Conservation (phyloP, 2,329 filamentous ascomycete species). For the Didymella keratinophila region DNA sequence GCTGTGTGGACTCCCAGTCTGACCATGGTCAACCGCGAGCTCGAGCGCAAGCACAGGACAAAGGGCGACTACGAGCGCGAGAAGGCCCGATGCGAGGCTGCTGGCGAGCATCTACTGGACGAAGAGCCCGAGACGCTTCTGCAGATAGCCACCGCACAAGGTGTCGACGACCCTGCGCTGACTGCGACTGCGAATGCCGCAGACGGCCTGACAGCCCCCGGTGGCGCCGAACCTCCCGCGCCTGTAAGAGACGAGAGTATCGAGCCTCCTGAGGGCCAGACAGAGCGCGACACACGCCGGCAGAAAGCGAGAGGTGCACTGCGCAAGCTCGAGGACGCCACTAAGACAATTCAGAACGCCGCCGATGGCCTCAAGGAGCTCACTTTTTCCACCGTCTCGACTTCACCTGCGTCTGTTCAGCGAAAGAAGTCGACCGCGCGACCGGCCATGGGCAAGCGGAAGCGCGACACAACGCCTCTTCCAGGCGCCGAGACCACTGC, state of each 20-base stretch:
- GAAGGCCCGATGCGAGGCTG: slow-evolving; percentile 65
- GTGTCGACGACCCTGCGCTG: slow-evolving; percentile 26
- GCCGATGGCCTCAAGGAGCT: slow-evolving; percentile 48
- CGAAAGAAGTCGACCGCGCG: slow-evolving; percentile 35
- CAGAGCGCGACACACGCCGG: slow-evolving; percentile 69
- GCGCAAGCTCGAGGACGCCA: slow-evolving; percentile 48
- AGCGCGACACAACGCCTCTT: slow-evolving; percentile 59
- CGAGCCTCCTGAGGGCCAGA: slow-evolving; percentile 75
- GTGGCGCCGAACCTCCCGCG: slow-evolving; percentile 12
- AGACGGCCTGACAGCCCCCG: slow-evolving; percentile 18
- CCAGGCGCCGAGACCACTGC: slow-evolving; percentile 20
- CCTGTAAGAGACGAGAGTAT: slow-evolving; percentile 65
- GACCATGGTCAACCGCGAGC: slow-evolving; percentile 83
- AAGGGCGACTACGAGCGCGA: slow-evolving; percentile 60
- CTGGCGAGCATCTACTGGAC: slow-evolving; percentile 71
- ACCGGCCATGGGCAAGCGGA: slow-evolving; percentile 59
- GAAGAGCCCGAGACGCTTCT: slow-evolving; percentile 52
- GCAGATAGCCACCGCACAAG: slow-evolving; percentile 32
- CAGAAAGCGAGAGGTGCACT: slow-evolving; percentile 58
- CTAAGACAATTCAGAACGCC: slow-evolving; percentile 45
- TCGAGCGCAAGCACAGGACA: slow-evolving; percentile 72
- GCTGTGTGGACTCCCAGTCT: slow-evolving; percentile 84
- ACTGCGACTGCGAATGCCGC: slow-evolving; percentile 24
- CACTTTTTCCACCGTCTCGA: slow-evolving; percentile 34
- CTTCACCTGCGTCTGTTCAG: slow-evolving; percentile 27